These are phyloP conservation scores for Thermochaetoides thermophila DNA, from an alignment of 495 filamentous ascomycete species.

Conservation along the genomic window DNA sequence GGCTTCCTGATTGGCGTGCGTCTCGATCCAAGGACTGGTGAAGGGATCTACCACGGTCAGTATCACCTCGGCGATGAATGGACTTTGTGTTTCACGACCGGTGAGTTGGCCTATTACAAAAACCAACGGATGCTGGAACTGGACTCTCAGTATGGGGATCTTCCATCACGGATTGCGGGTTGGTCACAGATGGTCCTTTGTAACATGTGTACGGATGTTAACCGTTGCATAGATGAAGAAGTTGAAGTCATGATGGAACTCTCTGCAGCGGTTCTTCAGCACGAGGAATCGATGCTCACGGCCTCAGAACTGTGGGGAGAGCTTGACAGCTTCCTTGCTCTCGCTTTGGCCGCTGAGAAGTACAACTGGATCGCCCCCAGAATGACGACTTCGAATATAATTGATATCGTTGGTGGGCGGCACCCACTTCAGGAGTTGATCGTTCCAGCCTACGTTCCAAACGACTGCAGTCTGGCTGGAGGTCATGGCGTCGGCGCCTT, in stretches of 20 bases:
- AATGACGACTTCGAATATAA: conserved; percentile 56
- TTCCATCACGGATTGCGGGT: conserved; percentile 73
- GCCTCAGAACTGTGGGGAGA: conserved; percentile 73
- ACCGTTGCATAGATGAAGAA: conserved; percentile 50
- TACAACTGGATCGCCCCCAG: conserved; percentile 58
- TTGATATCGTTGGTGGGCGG: conserved; percentile 67
- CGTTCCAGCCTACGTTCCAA: conserved; percentile 74
- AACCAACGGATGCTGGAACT: conserved; percentile 71
- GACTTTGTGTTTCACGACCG: conserved; percentile 65
- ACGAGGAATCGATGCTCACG: conserved; percentile 48
- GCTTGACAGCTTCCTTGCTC: conserved; percentile 73
- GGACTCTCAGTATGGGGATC: conserved; percentile 70
- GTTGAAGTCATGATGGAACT: conserved; percentile 79
- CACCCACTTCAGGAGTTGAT: conserved; percentile 84
- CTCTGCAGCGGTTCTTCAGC: conserved; percentile 53
- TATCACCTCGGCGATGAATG: conserved; percentile 42
- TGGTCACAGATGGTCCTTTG: conserved; percentile 12
- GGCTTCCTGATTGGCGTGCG: conserved; percentile 76
- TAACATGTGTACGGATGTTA: not conserved
- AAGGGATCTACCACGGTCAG: conserved; percentile 51
- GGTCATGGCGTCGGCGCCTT: conserved; percentile 30
- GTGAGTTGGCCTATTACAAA: conserved; percentile 71
- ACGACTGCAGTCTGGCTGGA: conserved; percentile 58
- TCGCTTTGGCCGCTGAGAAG: conserved; percentile 61
- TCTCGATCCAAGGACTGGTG: conserved; percentile 43